Percentiles rank a stretch among this genome's conserved stretches.
Evolutionary conservation across 768 basidiomycete genomes (phyloP).

Genomic region (Calocybe cyanea): DNA sequence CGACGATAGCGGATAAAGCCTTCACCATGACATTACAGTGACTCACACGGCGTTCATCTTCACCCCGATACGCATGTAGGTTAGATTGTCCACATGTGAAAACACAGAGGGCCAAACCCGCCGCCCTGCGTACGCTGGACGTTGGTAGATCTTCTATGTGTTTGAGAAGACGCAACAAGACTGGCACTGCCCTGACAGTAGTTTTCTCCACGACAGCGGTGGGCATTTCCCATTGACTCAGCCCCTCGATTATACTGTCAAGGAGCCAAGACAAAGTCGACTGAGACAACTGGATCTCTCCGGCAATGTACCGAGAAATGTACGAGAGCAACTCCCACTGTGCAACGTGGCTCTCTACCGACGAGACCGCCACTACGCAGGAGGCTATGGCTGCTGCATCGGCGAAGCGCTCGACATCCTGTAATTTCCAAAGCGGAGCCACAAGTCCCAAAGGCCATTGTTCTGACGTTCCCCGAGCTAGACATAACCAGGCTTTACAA

Average conservation of each 20-base stretch:
- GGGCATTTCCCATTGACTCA: slow-evolving; percentile 35
- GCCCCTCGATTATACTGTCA: slow-evolving; percentile 35
- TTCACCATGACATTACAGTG: slow-evolving; percentile 31
- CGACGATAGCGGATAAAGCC: slow-evolving; percentile 29
- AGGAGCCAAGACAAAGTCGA: slow-evolving; percentile 33
- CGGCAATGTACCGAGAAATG: slow-evolving; percentile 27
- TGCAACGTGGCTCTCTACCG: slow-evolving; percentile 28
- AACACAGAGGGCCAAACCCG: slow-evolving; percentile 28
- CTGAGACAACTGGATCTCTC: slow-evolving; percentile 26
- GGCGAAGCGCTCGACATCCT: slow-evolving; percentile 22
- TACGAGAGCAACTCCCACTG: slow-evolving; percentile 33
- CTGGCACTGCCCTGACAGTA: slow-evolving; percentile 27
- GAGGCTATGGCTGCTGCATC: slow-evolving; percentile 33
- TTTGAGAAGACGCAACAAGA: slow-evolving; percentile 31
- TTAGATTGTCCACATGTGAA: slow-evolving; percentile 26
- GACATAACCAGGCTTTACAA: slow-evolving; percentile 37
- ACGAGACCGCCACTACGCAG: slow-evolving; percentile 32
- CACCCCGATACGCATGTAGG: slow-evolving; percentile 21
- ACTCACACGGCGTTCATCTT: slow-evolving; percentile 23
- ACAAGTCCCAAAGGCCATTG: slow-evolving; percentile 33
- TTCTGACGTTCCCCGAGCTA: slow-evolving; percentile 31
- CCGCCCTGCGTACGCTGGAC: slow-evolving; percentile 26
- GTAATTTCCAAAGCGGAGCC: slow-evolving; percentile 30
- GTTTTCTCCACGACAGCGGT: slow-evolving; percentile 32
- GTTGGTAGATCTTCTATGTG: slow-evolving; percentile 23